Evolutionary conservation across 2,329 filamentous ascomycete genomes (phyloP).

Genomic region (Venturia carpophila): DNA sequence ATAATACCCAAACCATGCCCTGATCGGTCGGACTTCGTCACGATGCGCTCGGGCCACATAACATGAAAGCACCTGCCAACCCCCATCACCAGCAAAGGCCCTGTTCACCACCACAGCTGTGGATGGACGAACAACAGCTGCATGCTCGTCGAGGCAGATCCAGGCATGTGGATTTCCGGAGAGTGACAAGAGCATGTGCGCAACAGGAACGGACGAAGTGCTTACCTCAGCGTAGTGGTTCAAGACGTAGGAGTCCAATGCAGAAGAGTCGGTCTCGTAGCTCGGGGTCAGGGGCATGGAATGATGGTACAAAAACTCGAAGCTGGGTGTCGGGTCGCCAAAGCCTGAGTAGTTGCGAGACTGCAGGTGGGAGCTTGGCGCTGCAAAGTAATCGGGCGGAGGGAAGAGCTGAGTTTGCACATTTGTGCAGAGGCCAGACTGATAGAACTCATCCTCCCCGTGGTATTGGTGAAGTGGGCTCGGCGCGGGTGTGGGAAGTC

Average conservation of each 20-base stretch:
- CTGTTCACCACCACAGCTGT: neutral
- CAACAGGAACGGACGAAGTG: neutral
- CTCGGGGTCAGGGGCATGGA: neutral
- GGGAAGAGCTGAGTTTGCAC: neutral
- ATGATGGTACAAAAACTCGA: neutral
- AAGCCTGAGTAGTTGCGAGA: neutral
- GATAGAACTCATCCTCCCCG: neutral
- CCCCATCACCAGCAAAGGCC: neutral
- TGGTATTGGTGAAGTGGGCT: neutral
- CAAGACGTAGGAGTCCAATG: neutral
- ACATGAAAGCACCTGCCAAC: neutral
- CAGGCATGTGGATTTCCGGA: neutral
- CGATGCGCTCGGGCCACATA: neutral
- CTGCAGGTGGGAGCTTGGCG: no score
- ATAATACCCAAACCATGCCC: neutral
- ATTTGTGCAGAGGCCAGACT: neutral
- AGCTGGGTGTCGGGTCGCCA: neutral
- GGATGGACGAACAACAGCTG: neutral
- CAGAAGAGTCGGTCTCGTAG: neutral
- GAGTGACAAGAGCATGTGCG: neutral
- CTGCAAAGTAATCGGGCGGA: no score
- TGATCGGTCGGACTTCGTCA: neutral
- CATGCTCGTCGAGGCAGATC: neutral
- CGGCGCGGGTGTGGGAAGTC: neutral
- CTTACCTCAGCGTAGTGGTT: neutral